Conservation (phyloP, 257 asterid species). For the Marsdenia floribunda region DNA sequence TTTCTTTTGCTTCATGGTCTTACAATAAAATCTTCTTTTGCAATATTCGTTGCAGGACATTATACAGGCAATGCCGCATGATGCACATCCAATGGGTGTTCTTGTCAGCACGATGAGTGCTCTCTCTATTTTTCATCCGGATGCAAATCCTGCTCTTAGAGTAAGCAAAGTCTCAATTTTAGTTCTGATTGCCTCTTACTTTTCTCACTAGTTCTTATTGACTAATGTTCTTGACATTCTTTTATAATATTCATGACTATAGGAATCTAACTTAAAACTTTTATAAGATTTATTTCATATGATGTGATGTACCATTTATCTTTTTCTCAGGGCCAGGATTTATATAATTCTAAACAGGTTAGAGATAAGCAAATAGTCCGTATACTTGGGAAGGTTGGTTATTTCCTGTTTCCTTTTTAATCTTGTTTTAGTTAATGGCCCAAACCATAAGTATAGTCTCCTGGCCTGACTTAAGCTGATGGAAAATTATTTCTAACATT, state of each 20-base stretch:
- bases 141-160: conserved; percentile 98
- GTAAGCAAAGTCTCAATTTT: conserved; percentile 37
- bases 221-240: neutral
- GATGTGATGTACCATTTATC: neutral
- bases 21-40: neutral
- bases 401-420: conserved; percentile 5
- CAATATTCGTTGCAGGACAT: conserved; percentile 61
- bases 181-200: neutral
- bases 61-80: conserved; percentile 98
- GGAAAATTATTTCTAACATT: neutral
- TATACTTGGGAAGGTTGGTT: conserved; percentile 91
- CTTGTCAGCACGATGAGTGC: conserved; percentile 97
- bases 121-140: conserved; percentile 95
- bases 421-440: conserved; percentile 11
- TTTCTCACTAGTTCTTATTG: neutral
- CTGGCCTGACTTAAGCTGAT: neutral
- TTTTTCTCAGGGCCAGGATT: conserved; percentile 63
- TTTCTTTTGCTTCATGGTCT: neutral
- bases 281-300: neutral
- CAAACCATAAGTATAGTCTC: neutral
- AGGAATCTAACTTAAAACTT: neutral
- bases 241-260: neutral
- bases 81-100: conserved; percentile 99
- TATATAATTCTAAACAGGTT: conserved; percentile 80
- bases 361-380: conserved; percentile 94